These are phyloP conservation scores for Pyricularia sp. DNA, from an alignment of 2,329 filamentous ascomycete species.

Conservation along the genomic window DNA sequence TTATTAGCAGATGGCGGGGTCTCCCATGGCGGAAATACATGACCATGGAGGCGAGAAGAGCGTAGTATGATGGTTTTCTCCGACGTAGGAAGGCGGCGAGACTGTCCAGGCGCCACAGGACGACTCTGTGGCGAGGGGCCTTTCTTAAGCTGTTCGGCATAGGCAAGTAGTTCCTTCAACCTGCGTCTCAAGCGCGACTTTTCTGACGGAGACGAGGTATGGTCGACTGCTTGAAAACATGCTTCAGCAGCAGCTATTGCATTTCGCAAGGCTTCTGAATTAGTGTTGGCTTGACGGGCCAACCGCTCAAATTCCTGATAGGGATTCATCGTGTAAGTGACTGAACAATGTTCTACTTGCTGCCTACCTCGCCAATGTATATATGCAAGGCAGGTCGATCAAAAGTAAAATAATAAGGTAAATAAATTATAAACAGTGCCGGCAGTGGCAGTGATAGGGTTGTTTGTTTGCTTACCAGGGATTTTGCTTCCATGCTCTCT, in stretches of 20 bases:
- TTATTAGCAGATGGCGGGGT: conserved; percentile 46
- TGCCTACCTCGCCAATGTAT: not conserved
- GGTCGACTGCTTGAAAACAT: conserved; percentile 66
- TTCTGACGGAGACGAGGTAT: conserved; percentile 52
- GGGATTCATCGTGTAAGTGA: not conserved
- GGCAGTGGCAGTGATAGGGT: not conserved
- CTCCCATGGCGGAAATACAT: conserved; percentile 81
- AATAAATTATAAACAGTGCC: not conserved
- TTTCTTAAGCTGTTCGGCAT: conserved; percentile 68
- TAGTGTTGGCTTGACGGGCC: conserved; percentile 7
- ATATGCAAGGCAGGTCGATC: not conserved
- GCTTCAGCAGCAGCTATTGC: conserved; percentile 71
- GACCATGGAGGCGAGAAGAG: conserved; percentile 72
- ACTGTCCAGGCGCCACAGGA: conserved; percentile 26
- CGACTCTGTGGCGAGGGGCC: not conserved
- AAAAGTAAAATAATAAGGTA: too few species aligned
- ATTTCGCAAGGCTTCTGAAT: conserved; percentile 58
- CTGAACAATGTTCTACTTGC: not conserved
- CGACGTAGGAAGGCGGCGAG: conserved; percentile 52
- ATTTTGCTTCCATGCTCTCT: not conserved
- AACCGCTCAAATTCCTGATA: conserved; percentile 10
- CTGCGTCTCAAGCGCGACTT: conserved; percentile 57
- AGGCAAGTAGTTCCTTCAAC: conserved; percentile 59
- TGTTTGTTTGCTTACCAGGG: not conserved
- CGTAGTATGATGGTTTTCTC: conserved; percentile 72